Percentiles rank a stretch among this genome's conserved stretches.
phyloP scores from a whole-genome alignment of 2,329 filamentous ascomycete genomes.

The Rhinocladiella mackenziei region DNA sequence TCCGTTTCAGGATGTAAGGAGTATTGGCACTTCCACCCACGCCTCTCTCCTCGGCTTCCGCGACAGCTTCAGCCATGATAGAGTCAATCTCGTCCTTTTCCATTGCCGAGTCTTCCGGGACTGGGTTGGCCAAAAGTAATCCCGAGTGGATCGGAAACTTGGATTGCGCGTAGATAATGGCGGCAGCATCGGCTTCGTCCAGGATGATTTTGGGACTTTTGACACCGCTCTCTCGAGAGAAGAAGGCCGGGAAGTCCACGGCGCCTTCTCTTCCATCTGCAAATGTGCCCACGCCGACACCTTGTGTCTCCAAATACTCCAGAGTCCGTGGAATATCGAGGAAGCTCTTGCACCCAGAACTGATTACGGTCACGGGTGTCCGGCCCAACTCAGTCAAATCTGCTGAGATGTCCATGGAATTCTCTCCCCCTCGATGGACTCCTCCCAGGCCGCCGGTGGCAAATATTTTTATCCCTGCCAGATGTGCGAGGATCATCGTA shows the following conservation, averaged over 20 bases:
- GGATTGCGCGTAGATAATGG: constrained; percentile 79
- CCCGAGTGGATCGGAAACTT: constrained; percentile 70
- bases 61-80: constrained; percentile 65
- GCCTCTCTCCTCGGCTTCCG: constrained; percentile 61
- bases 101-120: constrained; percentile 67
- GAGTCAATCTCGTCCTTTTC: constrained; percentile 66
- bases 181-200: constrained; percentile 76
- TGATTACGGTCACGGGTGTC: constrained; percentile 81
- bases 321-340: constrained; percentile 86
- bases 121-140: constrained; percentile 83
- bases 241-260: constrained; percentile 90
- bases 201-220: constrained; percentile 72
- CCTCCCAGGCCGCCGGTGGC: constrained; percentile 92
- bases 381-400: constrained; percentile 91
- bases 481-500: constrained; percentile 82
- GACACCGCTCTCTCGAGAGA: constrained; percentile 78
- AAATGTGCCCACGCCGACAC: constrained; percentile 82
- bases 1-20: constrained; percentile 73
- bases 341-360: constrained; percentile 92
- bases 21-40: constrained; percentile 74
- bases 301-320: constrained; percentile 69
- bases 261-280: constrained; percentile 65
- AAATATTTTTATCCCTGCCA: constrained; percentile 87
- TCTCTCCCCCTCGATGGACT: constrained; percentile 83
- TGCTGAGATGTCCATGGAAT: constrained; percentile 87